These are phyloP conservation scores for Neurospora sp. DNA, from an alignment of 495 filamentous ascomycete genomes.

Conservation along the genomic window DNA sequence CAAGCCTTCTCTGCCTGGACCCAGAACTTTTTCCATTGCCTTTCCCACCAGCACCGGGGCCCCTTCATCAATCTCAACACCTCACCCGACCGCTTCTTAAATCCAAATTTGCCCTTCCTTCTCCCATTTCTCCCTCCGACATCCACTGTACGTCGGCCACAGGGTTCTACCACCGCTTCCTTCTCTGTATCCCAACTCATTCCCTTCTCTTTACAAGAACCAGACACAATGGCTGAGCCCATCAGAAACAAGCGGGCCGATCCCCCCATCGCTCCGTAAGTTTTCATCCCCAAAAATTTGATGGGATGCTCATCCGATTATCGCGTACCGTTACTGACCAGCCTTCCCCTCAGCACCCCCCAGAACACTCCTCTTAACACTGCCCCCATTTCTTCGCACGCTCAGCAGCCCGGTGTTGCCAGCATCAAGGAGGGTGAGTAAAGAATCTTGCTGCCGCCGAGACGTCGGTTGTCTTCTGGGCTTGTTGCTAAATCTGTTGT, in stretches of 20 bases:
- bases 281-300: not conserved
- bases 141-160: not conserved
- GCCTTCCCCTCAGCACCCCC: slow-evolving; percentile 55
- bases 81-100: not conserved
- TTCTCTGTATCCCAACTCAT: slow-evolving; percentile 1
- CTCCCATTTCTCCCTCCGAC: not conserved
- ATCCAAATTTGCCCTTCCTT: not conserved
- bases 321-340: slow-evolving; percentile 15
- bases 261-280: slow-evolving; percentile 69
- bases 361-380: slow-evolving; percentile 92
- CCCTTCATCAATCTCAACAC: not conserved
- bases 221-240: slow-evolving; percentile 67
- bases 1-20: slow-evolving; percentile 4
- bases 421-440: slow-evolving; percentile 94
- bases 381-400: slow-evolving; percentile 95
- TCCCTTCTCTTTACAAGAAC: slow-evolving; percentile 4
- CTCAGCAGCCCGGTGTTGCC: slow-evolving; percentile 84
- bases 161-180: not conserved
- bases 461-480: slow-evolving; percentile 3
- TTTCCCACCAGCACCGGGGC: not conserved
- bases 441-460: slow-evolving; percentile 14
- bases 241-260: slow-evolving; percentile 85
- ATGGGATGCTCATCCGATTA: not conserved
- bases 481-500: slow-evolving; percentile 4
- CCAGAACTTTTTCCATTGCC: not conserved